Evolutionary conservation across 2,329 filamentous ascomycete genomes (phyloP).

Genomic region (Xylaria sp.): DNA sequence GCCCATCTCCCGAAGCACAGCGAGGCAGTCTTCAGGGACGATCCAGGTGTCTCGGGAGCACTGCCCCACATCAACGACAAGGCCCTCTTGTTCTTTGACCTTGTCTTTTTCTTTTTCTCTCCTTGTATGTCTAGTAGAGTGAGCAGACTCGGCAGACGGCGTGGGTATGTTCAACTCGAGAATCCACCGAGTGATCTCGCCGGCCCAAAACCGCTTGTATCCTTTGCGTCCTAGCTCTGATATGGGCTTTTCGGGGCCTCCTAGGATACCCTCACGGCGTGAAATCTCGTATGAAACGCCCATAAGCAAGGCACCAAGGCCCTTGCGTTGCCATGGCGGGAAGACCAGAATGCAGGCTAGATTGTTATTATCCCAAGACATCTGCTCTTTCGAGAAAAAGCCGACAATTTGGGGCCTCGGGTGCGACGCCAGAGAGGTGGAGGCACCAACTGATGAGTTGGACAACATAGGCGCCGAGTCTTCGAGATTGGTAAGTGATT

Average conservation of each 20-base stretch:
- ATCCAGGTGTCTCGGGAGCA: conserved; percentile 86
- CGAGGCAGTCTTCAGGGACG: conserved; percentile 82
- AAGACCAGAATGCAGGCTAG: conserved; percentile 96
- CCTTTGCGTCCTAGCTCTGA: conserved; percentile 85
- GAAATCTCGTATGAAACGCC: conserved; percentile 94
- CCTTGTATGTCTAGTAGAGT: conserved; percentile 8
- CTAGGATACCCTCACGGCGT: conserved; percentile 81
- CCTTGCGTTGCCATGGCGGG: conserved; percentile 92
- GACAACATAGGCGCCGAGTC: not conserved
- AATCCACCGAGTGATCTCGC: conserved; percentile 80
- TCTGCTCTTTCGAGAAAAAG: conserved; percentile 99
- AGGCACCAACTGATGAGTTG: conserved; percentile 4
- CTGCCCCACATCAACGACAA: conserved; percentile 73
- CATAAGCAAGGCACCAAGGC: conserved; percentile 89
- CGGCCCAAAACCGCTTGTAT: conserved; percentile 87
- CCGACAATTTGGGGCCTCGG: conserved; percentile 74
- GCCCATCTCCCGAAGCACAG: conserved; percentile 82
- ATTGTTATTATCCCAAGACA: conserved; percentile 99
- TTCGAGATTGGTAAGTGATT: not conserved
- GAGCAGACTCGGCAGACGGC: conserved; percentile 33
- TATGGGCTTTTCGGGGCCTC: conserved; percentile 93
- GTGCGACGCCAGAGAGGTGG: conserved; percentile 1
- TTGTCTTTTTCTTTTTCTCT: conserved; percentile 33
- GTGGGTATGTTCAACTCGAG: conserved; percentile 58
- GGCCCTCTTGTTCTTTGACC: conserved; percentile 37